These are phyloP conservation scores for Aspergillus conjunctus DNA, from an alignment of 495 filamentous ascomycete species.

Conservation along the genomic window DNA sequence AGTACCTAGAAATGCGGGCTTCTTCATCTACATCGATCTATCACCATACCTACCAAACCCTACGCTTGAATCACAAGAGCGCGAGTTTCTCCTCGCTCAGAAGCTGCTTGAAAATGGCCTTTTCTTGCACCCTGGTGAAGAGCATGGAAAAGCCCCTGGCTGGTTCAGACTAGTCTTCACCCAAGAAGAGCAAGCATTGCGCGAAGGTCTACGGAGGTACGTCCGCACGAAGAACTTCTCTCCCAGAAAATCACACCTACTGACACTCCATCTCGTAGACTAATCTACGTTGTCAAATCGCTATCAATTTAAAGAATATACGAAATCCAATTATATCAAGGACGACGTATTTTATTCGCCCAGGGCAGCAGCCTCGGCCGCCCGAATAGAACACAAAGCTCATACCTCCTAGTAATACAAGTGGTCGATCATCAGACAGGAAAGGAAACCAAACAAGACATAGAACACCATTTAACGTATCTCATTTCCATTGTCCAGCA, in stretches of 20 bases:
- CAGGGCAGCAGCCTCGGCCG: background rate
- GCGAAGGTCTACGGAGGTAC: conserved; percentile 41
- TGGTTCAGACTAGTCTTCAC: conserved; percentile 54
- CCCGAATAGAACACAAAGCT: background rate
- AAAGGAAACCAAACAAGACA: conserved; percentile 19
- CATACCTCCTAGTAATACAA: background rate
- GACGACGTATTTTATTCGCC: background rate
- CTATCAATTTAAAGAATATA: background rate
- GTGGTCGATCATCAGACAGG: background rate
- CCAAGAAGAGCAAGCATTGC: conserved; percentile 32
- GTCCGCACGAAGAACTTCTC: conserved; percentile 4
- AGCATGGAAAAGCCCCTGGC: conserved; percentile 43
- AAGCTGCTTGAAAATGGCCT: conserved; percentile 45
- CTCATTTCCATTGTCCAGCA: conserved; percentile 65
- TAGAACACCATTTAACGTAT: conserved; percentile 11
- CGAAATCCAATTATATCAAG: background rate
- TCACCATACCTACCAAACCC: conserved; percentile 32
- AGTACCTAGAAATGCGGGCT: conserved; percentile 46
- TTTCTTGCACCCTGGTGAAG: conserved; percentile 46
- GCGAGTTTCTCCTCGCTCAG: conserved; percentile 40
- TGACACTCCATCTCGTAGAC: background rate
- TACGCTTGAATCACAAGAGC: conserved; percentile 13
- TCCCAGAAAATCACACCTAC: background rate
- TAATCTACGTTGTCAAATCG: conserved; percentile 1
- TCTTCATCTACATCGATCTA: conserved; percentile 56